Conservation (phyloP, 129 eudicot species). For the Erigeron canadensis region DNA sequence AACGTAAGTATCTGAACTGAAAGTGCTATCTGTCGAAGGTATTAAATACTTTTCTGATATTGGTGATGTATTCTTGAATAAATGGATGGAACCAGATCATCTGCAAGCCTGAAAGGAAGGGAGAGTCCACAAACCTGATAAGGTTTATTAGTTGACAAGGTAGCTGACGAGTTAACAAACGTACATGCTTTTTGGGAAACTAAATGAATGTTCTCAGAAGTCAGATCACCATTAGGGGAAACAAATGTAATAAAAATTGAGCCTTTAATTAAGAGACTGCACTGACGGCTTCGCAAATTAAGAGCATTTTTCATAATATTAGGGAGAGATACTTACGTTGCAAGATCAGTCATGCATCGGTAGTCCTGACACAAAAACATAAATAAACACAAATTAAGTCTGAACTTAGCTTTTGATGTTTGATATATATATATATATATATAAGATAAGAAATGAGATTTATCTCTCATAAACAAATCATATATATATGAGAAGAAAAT, state of each 20-base stretch:
- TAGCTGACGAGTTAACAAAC: too few relatives aligned
- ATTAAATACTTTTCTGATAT: too few relatives aligned
- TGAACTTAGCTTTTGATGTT: not conserved
- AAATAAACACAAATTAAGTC: not conserved
- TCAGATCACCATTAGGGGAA: too few relatives aligned
- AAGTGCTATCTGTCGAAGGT: too few relatives aligned
- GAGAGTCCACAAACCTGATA: too few relatives aligned
- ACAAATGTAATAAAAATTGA: not conserved
- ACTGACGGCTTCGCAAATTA: too few relatives aligned
- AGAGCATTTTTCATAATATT: slow-evolving; percentile 15
- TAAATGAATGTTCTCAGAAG: too few relatives aligned
- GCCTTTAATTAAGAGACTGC: not conserved
- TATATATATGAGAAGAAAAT: slow-evolving; percentile 3
- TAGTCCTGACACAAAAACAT: slow-evolving; percentile 64
- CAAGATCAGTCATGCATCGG: slow-evolving; percentile 60
- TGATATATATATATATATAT: not conserved
- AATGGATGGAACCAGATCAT: slow-evolving; percentile 27
- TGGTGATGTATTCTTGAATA: too few relatives aligned
- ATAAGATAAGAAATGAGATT: not conserved
- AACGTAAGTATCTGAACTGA: too few relatives aligned
- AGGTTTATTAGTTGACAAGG: too few relatives aligned
- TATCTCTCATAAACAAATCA: too few relatives aligned
- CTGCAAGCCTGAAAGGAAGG: slow-evolving; percentile 47
- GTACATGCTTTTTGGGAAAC: too few relatives aligned
- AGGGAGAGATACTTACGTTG: slow-evolving; percentile 51